Evolutionary conservation across 169 alveolate species (phyloP), one percentile per base, ranked within the genome.

Genomic region (Eimeria sp.): DNA sequence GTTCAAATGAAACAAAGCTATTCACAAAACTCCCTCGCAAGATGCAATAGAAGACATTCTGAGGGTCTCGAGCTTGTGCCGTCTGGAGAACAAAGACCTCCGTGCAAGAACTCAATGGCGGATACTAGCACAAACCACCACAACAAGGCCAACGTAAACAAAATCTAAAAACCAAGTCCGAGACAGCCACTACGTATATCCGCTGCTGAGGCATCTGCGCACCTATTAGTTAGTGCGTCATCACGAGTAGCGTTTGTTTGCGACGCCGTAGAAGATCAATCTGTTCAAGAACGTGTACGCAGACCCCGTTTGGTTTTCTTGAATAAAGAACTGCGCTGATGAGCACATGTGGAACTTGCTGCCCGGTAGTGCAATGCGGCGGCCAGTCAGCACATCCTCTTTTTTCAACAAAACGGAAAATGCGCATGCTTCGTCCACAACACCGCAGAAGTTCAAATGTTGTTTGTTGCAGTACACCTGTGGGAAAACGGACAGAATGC

Each of bases 341-440:
- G 92, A 84, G n/a, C 92, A 84, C 92, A 84, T 84, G 11, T 84
- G 76, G 43, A 84, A 84, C 40, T 84, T 84, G 92, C 78, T 84
- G 16, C 92, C 92, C 3, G 92, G 92, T 20, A 84, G n/a, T 20
- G 92, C 54, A 30, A 84, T 34, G 5, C 92, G 49, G 30, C 92
- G 49, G 47, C 63, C 92, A 16, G 45, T 11, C 57, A 27, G 20
- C 11, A 84, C 75, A 22, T 84, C 92, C 78, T 84, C 92, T 30
- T 63, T 30, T n/a, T 22, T 57, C 45, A 84, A 49, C 92, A 30
- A 47, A 65, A 84, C 92, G 7, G 92, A 84, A 30, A 84, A 84
- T 2, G 92, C 92, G 34, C 92, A 84, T 3, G 58, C 92, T 43
- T 84, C 92, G 20, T 84, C 92, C 27, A 84, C 73, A 3, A 84